These are phyloP conservation scores for Phytophthora multivora DNA, from an alignment of 352 stramenopile species.

Conservation along the genomic window DNA sequence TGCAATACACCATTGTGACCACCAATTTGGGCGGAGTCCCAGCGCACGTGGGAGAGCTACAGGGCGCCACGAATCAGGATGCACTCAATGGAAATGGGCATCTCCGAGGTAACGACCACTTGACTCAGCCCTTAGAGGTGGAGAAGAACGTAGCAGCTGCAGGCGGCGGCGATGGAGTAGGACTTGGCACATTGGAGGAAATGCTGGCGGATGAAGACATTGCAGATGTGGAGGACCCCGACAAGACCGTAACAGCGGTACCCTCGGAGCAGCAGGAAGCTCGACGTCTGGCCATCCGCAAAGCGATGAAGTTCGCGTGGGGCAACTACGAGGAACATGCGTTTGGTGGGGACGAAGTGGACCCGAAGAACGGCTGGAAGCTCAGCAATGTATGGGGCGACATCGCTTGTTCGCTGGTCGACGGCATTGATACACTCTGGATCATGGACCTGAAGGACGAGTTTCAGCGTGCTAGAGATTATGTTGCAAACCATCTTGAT, in stretches of 20 bases:
- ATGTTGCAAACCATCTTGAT: constrained; percentile 81
- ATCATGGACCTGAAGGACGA: constrained; percentile 96
- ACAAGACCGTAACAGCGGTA: constrained; percentile 25
- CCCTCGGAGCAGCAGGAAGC: constrained; percentile 41
- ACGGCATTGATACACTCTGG: constrained; percentile 97
- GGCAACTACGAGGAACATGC: constrained; percentile 93
- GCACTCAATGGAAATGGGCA: constrained; percentile 7
- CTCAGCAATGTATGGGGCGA: constrained; percentile 88
- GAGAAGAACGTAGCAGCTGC: constrained; percentile 3
- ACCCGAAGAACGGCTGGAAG: constrained; percentile 68
- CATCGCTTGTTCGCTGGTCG: constrained; percentile 92
- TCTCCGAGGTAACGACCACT: constrained; percentile 14
- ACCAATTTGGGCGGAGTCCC: constrained; percentile 33
- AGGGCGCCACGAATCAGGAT: constrained; percentile 21
- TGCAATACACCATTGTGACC: constrained; percentile 61
- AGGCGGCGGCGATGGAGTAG: constrained; percentile 1
- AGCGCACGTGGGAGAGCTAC: constrained; percentile 26
- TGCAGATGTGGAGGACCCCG: constrained; percentile 70
- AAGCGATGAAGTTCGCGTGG: constrained; percentile 84
- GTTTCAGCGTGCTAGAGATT: constrained; percentile 90
- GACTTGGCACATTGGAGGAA: constrained; percentile 64
- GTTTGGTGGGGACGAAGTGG: constrained; percentile 96
- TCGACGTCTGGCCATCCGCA: constrained; percentile 49
- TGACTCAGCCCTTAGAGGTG: background rate
- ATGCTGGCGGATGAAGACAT: constrained; percentile 98